Conservation (phyloP, 2,329 filamentous ascomycete species). For the Teratosphaeria pseudoeucalypti region DNA sequence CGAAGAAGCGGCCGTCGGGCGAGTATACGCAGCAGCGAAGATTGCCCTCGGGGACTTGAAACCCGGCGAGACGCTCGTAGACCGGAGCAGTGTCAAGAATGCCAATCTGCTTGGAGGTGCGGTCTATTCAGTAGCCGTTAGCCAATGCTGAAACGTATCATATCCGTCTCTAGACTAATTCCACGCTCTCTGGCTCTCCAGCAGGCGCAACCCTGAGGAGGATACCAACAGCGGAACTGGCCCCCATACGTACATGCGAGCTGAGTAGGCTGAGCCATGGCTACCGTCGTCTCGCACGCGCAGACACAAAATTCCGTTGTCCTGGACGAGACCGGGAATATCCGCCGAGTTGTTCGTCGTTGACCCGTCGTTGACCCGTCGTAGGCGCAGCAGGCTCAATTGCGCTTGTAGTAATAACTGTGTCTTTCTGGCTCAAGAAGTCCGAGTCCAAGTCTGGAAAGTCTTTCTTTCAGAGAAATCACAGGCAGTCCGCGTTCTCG, state of each 20-base stretch:
- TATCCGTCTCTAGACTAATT: neutral
- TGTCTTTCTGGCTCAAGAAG: neutral
- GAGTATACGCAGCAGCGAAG: conserved; percentile 93
- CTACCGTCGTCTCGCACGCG: conserved; percentile 41
- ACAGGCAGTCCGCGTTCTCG: conserved; percentile 17
- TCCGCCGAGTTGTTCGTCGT: conserved; percentile 44
- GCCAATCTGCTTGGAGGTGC: conserved; percentile 93
- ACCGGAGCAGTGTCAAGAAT: conserved; percentile 83
- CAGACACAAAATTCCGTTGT: neutral
- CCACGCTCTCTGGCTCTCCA: neutral
- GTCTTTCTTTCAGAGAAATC: conserved; percentile 4
- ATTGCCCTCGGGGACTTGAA: conserved; percentile 78
- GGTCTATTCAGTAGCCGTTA: conserved; percentile 42
- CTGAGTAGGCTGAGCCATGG: conserved; percentile 88
- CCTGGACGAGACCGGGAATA: neutral
- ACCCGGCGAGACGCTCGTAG: conserved; percentile 76
- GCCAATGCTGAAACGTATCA: conserved; percentile 1
- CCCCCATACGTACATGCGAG: conserved; percentile 59
- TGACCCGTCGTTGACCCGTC: neutral
- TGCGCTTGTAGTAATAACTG: neutral
- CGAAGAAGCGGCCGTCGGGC: conserved; percentile 89
- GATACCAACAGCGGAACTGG: too few relatives aligned
- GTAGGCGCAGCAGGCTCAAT: neutral
- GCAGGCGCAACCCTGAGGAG: neutral
- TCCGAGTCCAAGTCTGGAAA: neutral